These are phyloP conservation scores for Sporothrix sp. DNA, from an alignment of 2,329 filamentous ascomycete species.

Conservation along the genomic window DNA sequence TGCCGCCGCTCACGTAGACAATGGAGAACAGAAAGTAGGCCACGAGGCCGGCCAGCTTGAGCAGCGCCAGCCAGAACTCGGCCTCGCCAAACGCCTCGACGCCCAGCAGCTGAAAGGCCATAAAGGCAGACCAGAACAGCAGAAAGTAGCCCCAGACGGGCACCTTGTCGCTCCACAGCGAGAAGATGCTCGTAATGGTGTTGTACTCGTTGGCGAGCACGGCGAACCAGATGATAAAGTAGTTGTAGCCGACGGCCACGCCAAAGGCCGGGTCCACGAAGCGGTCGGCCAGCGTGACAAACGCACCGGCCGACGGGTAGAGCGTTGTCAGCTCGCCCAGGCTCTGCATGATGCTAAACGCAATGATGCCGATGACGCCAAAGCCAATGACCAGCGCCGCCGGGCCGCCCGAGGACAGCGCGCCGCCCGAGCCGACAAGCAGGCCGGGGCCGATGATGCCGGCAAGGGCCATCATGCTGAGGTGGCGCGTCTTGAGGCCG, in stretches of 20 bases:
- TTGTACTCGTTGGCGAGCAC: slow-evolving; percentile 65
- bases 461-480: slow-evolving; percentile 56
- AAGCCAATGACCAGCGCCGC: slow-evolving; percentile 66
- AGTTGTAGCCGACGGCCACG: slow-evolving; percentile 62
- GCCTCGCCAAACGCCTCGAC: slow-evolving; percentile 68
- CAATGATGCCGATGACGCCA: slow-evolving; percentile 59
- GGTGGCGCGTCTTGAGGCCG: slow-evolving; percentile 57
- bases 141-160: slow-evolving; percentile 61
- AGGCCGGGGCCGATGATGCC: slow-evolving; percentile 60
- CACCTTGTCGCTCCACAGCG: slow-evolving; percentile 52
- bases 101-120: slow-evolving; percentile 59
- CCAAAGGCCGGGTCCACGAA: slow-evolving; percentile 63
- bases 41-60: slow-evolving; percentile 60
- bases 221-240: slow-evolving; percentile 56
- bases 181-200: slow-evolving; percentile 54
- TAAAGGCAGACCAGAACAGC: slow-evolving; percentile 61
- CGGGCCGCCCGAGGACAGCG: slow-evolving; percentile 58
- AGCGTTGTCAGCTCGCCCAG: slow-evolving; percentile 66
- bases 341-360: slow-evolving; percentile 59
- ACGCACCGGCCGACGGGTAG: slow-evolving; percentile 61
- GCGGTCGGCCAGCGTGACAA: slow-evolving; percentile 59
- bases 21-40: slow-evolving; percentile 68
- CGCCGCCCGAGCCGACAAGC: slow-evolving; percentile 61
- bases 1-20: slow-evolving; percentile 59
- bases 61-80: slow-evolving; percentile 67